phyloP scores from a whole-genome alignment of 345 rosid species.

The Schrenkiella parvula region DNA sequence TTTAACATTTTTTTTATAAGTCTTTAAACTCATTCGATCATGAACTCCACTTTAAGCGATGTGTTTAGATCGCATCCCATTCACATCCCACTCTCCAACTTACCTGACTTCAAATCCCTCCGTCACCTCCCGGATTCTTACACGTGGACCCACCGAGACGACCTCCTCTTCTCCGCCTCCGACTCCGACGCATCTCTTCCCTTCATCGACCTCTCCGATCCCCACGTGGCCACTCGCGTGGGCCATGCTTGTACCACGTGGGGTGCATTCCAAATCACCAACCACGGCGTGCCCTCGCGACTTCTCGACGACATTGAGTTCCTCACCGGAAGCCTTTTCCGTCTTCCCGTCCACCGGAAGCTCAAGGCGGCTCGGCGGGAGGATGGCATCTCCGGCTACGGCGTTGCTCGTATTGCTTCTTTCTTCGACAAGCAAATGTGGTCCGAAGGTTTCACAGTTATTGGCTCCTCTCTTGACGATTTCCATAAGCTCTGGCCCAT shows the following conservation, averaged over 20 bases:
- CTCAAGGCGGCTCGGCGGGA: constrained; percentile 66
- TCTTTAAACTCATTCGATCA: constrained; percentile 17
- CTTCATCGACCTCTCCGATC: constrained; percentile 58
- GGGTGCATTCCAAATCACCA: constrained; percentile 74
- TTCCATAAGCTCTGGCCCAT: constrained; percentile 83
- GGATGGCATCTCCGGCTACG: constrained; percentile 75
- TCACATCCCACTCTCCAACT: constrained; percentile 43
- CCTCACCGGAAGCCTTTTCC: constrained; percentile 46
- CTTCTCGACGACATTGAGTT: constrained; percentile 50
- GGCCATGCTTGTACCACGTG: constrained; percentile 76
- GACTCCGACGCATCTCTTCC: constrained; percentile 44
- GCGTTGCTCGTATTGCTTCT: constrained; percentile 67
- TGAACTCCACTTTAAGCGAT: constrained; percentile 61
- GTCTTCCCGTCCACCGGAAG: constrained; percentile 57
- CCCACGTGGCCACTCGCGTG: constrained; percentile 40
- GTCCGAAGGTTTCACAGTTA: constrained; percentile 94
- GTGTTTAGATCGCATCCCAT: constrained; percentile 54
- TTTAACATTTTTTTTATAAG: background rate
- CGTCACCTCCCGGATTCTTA: constrained; percentile 71
- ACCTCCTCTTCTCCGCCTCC: constrained; percentile 32
- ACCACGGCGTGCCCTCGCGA: constrained; percentile 60
- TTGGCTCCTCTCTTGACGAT: constrained; percentile 70
- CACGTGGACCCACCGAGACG: constrained; percentile 56
- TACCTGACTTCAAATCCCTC: constrained; percentile 54
- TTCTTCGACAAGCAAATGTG: constrained; percentile 88